These are phyloP conservation scores for Annulohypoxylon truncatum DNA, from an alignment of 2,329 filamentous ascomycete species.

Conservation along the genomic window DNA sequence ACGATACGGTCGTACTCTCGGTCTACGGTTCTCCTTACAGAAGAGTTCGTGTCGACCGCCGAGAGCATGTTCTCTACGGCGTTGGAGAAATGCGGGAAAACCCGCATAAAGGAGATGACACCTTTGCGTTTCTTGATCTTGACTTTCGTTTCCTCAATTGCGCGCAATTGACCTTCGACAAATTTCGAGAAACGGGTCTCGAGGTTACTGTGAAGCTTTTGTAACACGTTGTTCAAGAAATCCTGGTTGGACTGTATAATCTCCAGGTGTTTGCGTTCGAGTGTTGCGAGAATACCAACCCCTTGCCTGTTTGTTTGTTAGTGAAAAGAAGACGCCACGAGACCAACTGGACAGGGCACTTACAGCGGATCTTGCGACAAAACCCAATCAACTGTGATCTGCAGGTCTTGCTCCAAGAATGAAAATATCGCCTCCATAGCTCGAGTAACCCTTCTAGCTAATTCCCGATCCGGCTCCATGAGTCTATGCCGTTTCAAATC, in stretches of 20 bases:
- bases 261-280: constrained; percentile 82
- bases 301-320: constrained; percentile 73
- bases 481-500: constrained; percentile 80
- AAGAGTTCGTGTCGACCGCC: constrained; percentile 65
- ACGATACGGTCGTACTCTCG: constrained; percentile 89
- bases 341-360: constrained; percentile 53
- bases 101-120: constrained; percentile 93
- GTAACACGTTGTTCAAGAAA: constrained; percentile 81
- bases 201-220: constrained; percentile 81
- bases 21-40: constrained; percentile 82
- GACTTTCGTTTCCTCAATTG: constrained; percentile 97
- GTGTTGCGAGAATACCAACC: constrained; percentile 82
- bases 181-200: constrained; percentile 85
- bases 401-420: constrained; percentile 82
- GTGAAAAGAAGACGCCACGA: constrained; percentile 1
- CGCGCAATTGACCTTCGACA: constrained; percentile 92
- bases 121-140: constrained; percentile 99
- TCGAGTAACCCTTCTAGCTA: constrained; percentile 85
- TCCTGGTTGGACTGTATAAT: constrained; percentile 94
- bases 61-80: constrained; percentile 86
- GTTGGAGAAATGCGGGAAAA: constrained; percentile 87
- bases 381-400: constrained; percentile 85
- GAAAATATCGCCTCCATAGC: constrained; percentile 90
- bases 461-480: constrained; percentile 88
- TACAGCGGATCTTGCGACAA: constrained; percentile 83